Base-by-base conservation (phyloP, 352 stramenopile species). In the Phytopythium mirpurense region DNA sequence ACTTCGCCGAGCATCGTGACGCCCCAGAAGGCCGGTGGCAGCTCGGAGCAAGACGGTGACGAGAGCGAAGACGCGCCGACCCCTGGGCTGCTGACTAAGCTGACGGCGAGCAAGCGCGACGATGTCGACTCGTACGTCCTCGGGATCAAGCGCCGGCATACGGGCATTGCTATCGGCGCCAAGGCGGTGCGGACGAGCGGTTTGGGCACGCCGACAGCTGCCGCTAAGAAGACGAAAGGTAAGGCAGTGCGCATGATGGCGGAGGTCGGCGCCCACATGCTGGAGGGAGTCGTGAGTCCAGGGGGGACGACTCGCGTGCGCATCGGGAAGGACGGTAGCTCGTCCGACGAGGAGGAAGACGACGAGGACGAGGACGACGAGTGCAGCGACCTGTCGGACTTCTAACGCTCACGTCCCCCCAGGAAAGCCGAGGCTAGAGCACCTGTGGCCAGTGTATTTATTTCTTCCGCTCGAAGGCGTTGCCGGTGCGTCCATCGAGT, bases 91-190 rank as follows among this genome's bases (percentile, higher is more conserved):
- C 65, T 87, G 3, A 76, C 83, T 47, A 83, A 79, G 49, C 55
- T 89, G 36, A 72, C 67, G 10, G 57, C 75, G 8, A 80, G 62
- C 19, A 82, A 75, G 38, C 74, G 80, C 29, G 78, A 89, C 41
- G 78, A 88, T 26, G 81, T 91, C 36, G 80, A 91, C 53, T 88
- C 80, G 40, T 91, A 91, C 37, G 76, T 91, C 21, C 59, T 83
- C 29, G 70, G 63, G 0, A 66, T 91, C 44, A 89, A 88, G 61
- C 72, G 76, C 6, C 65, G 60, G 19, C 78, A 83, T 43, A 56
- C 74, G 7, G 64, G 64, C n/a, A 62, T 58, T 16, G 57, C 62
- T n/a, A 73, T 73, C 54, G 47, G 59, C 57, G 65, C 54, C 16
- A 78, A 65, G 53, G 65, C 72, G 37, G 31, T 54, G 42, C 26